Percentiles rank a stretch among this genome's conserved stretches.
These are phyloP conservation scores for Beauveria sp. DNA, from an alignment of 2,329 filamentous ascomycete species.

Conservation along the genomic window DNA sequence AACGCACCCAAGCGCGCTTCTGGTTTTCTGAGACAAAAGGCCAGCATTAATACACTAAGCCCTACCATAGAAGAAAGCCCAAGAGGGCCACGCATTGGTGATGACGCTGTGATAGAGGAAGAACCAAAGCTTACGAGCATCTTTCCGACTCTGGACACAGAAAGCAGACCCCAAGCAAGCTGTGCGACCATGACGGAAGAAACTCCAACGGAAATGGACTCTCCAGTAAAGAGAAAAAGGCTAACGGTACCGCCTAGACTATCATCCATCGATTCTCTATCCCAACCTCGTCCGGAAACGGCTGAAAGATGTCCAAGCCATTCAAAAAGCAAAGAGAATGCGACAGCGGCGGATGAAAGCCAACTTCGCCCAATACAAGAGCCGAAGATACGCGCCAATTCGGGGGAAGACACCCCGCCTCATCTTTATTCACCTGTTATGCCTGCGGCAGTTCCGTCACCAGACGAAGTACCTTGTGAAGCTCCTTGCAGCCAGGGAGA, in stretches of 20 bases:
- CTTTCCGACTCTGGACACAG: neutral
- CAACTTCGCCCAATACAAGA: neutral
- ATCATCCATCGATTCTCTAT: constrained; percentile 1
- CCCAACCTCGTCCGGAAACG: neutral
- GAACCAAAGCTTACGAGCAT: neutral
- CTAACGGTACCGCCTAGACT: constrained; percentile 5
- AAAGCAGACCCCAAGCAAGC: neutral
- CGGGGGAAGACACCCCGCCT: neutral
- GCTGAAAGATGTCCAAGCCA: neutral
- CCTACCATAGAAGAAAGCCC: constrained; percentile 26
- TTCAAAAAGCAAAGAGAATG: neutral
- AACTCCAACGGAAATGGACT: neutral
- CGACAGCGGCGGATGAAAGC: neutral
- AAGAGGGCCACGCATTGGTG: neutral
- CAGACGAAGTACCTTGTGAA: no score
- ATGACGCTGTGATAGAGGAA: neutral
- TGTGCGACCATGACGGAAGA: neutral
- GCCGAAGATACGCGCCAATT: neutral
- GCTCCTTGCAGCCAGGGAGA: neutral
- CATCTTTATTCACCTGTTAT: neutral
- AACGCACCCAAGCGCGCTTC: constrained; percentile 17
- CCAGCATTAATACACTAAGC: constrained; percentile 21
- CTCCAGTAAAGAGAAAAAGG: neutral
- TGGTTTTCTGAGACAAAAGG: constrained; percentile 17
- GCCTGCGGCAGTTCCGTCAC: neutral